phyloP scores from a whole-genome alignment of 2,329 filamentous ascomycete species.

The Aspergillus ustus region DNA sequence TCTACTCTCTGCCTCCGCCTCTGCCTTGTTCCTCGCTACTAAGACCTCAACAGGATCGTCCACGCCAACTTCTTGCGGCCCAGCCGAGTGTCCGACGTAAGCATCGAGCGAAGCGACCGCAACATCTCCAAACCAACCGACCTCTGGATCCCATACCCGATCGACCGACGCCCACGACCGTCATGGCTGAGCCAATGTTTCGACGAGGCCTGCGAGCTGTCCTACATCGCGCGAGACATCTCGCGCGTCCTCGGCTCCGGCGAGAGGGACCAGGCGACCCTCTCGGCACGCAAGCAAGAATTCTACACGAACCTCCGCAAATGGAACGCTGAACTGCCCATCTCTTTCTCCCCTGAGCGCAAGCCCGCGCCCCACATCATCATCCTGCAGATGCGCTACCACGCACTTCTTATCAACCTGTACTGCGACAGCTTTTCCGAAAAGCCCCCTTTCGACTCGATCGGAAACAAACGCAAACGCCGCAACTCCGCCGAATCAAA shows the following conservation, averaged over 20 bases:
- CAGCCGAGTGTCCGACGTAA: constrained; percentile 21
- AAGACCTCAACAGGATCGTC: constrained; percentile 17
- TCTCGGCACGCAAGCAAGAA: constrained; percentile 15
- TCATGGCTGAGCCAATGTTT: constrained; percentile 26
- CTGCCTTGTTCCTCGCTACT: background rate
- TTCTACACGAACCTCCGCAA: constrained; percentile 19
- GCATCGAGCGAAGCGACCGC: constrained; percentile 19
- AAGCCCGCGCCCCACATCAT: constrained; percentile 21
- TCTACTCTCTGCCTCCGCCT: background rate
- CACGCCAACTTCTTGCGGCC: constrained; percentile 28
- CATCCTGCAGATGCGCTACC: constrained; percentile 32
- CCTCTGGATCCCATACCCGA: constrained; percentile 25
- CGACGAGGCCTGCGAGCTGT: constrained; percentile 26
- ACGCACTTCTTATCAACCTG: constrained; percentile 32
- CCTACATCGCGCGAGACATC: constrained; percentile 27
- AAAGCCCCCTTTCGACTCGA: constrained; percentile 4
- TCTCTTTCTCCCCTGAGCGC: constrained; percentile 1
- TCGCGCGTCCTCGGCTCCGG: constrained; percentile 14
- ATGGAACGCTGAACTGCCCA: constrained; percentile 21
- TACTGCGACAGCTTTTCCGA: constrained; percentile 26
- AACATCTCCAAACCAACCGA: constrained; percentile 7
- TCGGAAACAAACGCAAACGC: background rate
- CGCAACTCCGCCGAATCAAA: background rate
- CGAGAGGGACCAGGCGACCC: background rate
- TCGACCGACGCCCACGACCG: constrained; percentile 5